These are phyloP conservation scores for Mycena rosella DNA, from an alignment of 768 basidiomycete genomes.

Conservation along the genomic window DNA sequence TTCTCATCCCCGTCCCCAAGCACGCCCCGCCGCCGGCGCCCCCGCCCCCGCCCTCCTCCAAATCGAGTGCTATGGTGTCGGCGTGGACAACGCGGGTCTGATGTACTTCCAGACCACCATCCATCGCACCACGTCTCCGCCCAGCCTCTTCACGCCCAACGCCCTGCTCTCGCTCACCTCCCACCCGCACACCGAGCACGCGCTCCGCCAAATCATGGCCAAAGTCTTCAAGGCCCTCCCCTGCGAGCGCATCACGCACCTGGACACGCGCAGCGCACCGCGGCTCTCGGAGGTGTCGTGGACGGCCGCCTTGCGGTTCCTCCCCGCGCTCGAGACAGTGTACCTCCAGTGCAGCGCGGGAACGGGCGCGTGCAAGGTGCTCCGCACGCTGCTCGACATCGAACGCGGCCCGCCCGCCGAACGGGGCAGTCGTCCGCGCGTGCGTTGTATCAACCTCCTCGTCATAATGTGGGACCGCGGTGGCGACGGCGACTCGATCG, in stretches of 20 bases:
- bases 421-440: not conserved
- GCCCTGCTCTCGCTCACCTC: constrained; percentile 2
- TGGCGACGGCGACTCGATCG: not conserved
- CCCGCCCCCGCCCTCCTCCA: not conserved
- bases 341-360: too few species aligned
- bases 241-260: not conserved
- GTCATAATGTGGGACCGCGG: not conserved
- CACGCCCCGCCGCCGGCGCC: not conserved
- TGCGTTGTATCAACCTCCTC: not conserved
- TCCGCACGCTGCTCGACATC: too few species aligned
- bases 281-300: not conserved
- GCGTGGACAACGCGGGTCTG: not conserved
- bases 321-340: too few species aligned
- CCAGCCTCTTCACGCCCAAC: not conserved
- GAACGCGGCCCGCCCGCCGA: not conserved
- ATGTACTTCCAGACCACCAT: not conserved
- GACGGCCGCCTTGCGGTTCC: not conserved
- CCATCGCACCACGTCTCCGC: not conserved
- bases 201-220: not conserved
- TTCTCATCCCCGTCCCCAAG: constrained; percentile 21
- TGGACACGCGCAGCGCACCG: not conserved
- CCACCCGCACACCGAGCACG: not conserved
- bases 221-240: constrained; percentile 12
- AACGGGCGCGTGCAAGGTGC: too few species aligned
- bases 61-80: constrained; percentile 53